Conservation (phyloP, 2,329 filamentous ascomycete genomes). For the Cladosporium sp. region DNA sequence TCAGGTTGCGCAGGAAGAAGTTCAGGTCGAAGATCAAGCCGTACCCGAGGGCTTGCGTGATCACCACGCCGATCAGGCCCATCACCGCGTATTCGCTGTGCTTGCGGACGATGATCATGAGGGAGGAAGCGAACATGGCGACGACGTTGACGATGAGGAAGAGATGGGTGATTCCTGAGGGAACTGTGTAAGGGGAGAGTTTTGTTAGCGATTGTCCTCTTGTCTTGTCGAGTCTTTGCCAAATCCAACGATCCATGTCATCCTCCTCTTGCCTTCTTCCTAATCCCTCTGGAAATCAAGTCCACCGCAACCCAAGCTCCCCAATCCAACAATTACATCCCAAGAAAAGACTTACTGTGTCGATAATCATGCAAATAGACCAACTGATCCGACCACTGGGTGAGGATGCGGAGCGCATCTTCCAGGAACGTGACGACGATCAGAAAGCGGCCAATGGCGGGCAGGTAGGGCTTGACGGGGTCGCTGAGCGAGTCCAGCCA, state of each 20-base stretch:
- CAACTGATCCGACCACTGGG: constrained; percentile 95
- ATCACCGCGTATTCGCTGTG: constrained; percentile 89
- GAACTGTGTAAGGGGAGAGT: constrained; percentile 59
- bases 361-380: constrained; percentile 89
- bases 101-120: constrained; percentile 85
- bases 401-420: constrained; percentile 91
- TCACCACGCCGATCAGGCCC: constrained; percentile 84
- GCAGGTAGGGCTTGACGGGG: constrained; percentile 94
- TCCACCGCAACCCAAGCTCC: background rate
- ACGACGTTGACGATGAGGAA: constrained; percentile 91
- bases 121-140: constrained; percentile 78
- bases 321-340: background rate
- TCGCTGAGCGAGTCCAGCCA: constrained; percentile 81
- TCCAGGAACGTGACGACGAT: constrained; percentile 99
- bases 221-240: background rate
- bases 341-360: constrained; percentile 66
- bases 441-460: constrained; percentile 91
- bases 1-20: constrained; percentile 99
- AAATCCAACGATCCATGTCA: background rate
- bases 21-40: constrained; percentile 98
- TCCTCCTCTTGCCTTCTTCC: background rate
- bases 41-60: constrained; percentile 93
- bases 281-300: background rate
- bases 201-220: constrained; percentile 11
- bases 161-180: constrained; percentile 79